Base-by-base conservation (phyloP, 768 basidiomycete species). In the Cantharellus anzutake region DNA sequence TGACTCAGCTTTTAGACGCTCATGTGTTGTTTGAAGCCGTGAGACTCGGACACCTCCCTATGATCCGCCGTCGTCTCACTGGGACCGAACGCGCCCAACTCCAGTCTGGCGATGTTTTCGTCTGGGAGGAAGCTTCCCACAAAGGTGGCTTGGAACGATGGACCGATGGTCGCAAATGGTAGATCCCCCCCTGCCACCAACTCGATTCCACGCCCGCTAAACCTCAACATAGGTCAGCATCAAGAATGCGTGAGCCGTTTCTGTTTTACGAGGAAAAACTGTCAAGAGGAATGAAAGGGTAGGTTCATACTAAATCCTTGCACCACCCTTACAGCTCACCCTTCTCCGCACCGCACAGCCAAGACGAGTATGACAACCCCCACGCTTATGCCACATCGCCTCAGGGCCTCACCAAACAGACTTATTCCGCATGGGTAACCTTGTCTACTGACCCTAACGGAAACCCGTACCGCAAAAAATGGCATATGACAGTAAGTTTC, bases 111-210 rank as follows among this genome's bases (percentile, higher is more conserved):
- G 83, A 86, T 61, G 78, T 88, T 48, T 88, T 86, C 65, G 86
- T 88, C 42, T 88, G 86, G 86, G 85, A 88, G 65, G 86, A 88
- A 68, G 83, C 84, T 2, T 84, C 83, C 63, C 74, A 77, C 57
- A 85, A 85, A 56, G 82, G 82, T 56, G 60, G 59, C 38, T 71
- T 85, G 42, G 72, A 86, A 60, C 76, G 86, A 35, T 87, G 86
- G 86, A 88, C 86, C 16, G 86, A 88, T 67, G 86, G 86, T 11
- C 74, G 84, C 63, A 73, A 86, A 71, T 88, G 86, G 86, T 55
- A 11, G 7, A 37, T 48, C 29, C 44, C 44, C 44, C 44, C 11
- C 81, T 68, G 53, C 29, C 11, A 72, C 42, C 29, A n/a, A 29
- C 41, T 16, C 34, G 37, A 16, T 3, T 16, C 37, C 20, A 41